phyloP scores from a whole-genome alignment of 345 rosid species.

The Eucalyptus cladocalyx region DNA sequence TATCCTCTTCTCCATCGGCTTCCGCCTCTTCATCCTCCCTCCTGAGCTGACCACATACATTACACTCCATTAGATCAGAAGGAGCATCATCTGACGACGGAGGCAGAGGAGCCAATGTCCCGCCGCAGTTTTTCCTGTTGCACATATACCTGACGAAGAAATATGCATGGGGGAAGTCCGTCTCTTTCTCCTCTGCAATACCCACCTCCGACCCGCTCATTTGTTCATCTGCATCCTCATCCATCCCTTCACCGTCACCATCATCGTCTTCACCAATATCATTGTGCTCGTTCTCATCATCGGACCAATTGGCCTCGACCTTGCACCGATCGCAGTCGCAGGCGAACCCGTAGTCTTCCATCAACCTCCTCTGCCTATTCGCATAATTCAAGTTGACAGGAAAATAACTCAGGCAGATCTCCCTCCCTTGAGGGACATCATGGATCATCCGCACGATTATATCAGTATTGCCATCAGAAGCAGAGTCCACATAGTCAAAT shows the following conservation, averaged over 20 bases:
- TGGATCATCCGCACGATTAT: constrained; percentile 73
- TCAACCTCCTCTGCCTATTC: constrained; percentile 44
- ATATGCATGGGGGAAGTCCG: constrained; percentile 71
- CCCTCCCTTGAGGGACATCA: constrained; percentile 73
- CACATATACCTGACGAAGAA: constrained; percentile 82
- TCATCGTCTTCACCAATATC: constrained; percentile 12
- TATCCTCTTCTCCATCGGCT: not conserved
- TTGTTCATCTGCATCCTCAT: constrained; percentile 24
- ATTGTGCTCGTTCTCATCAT: constrained; percentile 26
- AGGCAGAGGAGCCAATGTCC: constrained; percentile 73
- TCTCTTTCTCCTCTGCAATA: not conserved
- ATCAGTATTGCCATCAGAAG: constrained; percentile 31
- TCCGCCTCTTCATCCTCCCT: constrained; percentile 22
- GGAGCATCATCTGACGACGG: constrained; percentile 13
- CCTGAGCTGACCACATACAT: constrained; percentile 68
- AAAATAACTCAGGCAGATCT: constrained; percentile 85
- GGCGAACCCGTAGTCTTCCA: constrained; percentile 65
- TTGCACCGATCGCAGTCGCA: constrained; percentile 86
- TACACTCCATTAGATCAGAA: constrained; percentile 62
- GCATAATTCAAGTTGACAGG: constrained; percentile 65
- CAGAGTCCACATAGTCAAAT: constrained; percentile 66
- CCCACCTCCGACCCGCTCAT: constrained; percentile 11
- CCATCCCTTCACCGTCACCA: constrained; percentile 13
- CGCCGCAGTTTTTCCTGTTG: constrained; percentile 46
- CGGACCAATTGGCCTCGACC: constrained; percentile 86